phyloP scores from a whole-genome alignment of 345 rosid species.

The Cardamine occulta region DNA sequence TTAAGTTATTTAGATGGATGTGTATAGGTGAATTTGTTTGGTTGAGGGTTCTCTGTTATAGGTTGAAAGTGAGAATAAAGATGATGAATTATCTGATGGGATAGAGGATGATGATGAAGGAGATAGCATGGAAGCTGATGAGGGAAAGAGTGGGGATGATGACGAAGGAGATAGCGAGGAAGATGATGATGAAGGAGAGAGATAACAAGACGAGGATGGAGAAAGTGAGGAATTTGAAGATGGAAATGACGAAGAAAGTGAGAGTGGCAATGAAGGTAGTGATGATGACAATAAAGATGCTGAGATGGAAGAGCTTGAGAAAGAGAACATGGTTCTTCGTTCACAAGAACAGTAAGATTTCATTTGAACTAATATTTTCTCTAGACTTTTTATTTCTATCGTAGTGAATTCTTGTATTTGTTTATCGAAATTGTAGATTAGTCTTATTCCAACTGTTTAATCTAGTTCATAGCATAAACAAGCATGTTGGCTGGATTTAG shows the following conservation, averaged over 20 bases:
- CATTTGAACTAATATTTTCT: not conserved
- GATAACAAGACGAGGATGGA: slow-evolving; percentile 38
- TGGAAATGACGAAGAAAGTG: slow-evolving; percentile 73
- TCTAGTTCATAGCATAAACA: not conserved
- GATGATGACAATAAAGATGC: slow-evolving; percentile 46
- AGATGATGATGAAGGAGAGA: slow-evolving; percentile 17
- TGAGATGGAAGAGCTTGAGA: slow-evolving; percentile 86
- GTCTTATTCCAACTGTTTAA: not conserved
- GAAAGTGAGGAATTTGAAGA: slow-evolving; percentile 46
- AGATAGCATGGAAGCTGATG: slow-evolving; percentile 23
- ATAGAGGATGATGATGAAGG: slow-evolving; percentile 37
- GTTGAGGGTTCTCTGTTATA: not conserved
- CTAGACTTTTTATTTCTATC: too few species aligned
- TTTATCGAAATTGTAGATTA: slow-evolving; percentile 3
- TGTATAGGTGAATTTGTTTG: slow-evolving; percentile 22
- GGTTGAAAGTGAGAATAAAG: slow-evolving; percentile 31
- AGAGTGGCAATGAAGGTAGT: slow-evolving; percentile 34
- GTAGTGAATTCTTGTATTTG: not conserved
- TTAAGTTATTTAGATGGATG: slow-evolving; percentile 3
- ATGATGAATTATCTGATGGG: slow-evolving; percentile 8
- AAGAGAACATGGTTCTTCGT: slow-evolving; percentile 68
- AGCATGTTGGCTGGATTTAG: slow-evolving; percentile 10
- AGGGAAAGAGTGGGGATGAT: slow-evolving; percentile 38
- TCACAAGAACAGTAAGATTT: slow-evolving; percentile 73
- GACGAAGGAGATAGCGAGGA: slow-evolving; percentile 31